Evolutionary conservation across 208 protist species (phyloP).

Genomic region (Acanthamoeba quina): DNA sequence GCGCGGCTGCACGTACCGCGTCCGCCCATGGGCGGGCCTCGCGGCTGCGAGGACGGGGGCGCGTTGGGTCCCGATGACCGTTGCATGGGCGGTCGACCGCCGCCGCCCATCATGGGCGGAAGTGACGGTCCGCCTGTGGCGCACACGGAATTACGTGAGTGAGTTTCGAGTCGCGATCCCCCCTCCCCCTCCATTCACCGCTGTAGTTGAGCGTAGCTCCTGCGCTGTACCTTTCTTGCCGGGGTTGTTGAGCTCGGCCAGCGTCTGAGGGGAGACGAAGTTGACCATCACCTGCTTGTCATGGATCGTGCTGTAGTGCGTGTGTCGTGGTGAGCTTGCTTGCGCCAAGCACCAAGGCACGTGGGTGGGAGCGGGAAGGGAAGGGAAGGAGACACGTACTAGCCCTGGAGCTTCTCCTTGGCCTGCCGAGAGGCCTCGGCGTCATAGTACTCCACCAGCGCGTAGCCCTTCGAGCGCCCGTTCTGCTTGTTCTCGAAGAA

Average conservation of each 20-base stretch:
- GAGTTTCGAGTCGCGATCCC: no score
- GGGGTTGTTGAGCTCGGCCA: constrained; percentile 1
- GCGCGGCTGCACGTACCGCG: not conserved
- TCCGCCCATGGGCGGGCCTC: not conserved
- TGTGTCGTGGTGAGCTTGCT: no score
- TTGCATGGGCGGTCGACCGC: not conserved
- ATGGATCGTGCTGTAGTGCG: not conserved
- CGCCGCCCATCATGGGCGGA: not conserved
- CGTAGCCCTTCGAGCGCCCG: constrained; percentile 5
- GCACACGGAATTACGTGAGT: no score
- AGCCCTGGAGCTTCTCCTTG: constrained; percentile 13
- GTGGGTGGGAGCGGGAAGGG: not conserved
- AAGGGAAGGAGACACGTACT: not conserved
- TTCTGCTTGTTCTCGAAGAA: constrained; percentile 23
- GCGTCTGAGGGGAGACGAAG: not conserved
- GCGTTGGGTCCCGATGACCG: no score
- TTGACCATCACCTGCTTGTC: constrained; percentile 4
- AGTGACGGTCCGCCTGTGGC: not conserved
- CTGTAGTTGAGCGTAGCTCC: no score
- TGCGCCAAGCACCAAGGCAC: not conserved
- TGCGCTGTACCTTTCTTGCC: not conserved
- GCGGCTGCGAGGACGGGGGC: not conserved
- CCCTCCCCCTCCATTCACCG: no score
- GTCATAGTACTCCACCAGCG: constrained; percentile 9
- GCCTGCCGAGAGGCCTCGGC: not conserved